These are phyloP conservation scores for Catenaria anguillulae DNA, from an alignment of 371 early-diverging fungal genomes.

Conservation along the genomic window DNA sequence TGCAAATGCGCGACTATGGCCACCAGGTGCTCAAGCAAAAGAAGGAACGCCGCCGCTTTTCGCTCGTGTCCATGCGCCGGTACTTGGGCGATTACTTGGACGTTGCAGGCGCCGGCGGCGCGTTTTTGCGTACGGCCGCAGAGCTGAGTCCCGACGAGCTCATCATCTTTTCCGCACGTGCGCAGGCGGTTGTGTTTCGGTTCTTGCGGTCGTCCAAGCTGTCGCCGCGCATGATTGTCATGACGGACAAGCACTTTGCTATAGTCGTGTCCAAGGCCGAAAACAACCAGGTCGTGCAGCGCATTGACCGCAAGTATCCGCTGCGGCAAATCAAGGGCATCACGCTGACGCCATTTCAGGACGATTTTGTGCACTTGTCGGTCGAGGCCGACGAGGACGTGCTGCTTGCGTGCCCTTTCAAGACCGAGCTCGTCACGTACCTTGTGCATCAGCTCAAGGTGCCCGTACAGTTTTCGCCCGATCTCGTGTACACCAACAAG, in stretches of 20 bases:
- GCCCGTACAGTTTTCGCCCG: conserved; percentile 34
- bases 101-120: conserved; percentile 37
- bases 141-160: conserved; percentile 52
- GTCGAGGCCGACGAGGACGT: conserved; percentile 21
- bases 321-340: conserved; percentile 15
- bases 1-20: conserved; percentile 49
- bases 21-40: conserved; percentile 33
- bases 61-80: conserved; percentile 64
- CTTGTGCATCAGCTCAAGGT: conserved; percentile 35
- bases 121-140: conserved; percentile 45
- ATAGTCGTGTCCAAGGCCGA: neutral
- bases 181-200: conserved; percentile 37
- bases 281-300: conserved; percentile 10
- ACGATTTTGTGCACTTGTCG: conserved; percentile 73
- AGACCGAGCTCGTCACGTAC: conserved; percentile 69
- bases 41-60: conserved; percentile 67
- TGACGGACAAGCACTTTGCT: conserved; percentile 14
- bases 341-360: conserved; percentile 48
- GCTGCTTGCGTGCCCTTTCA: conserved; percentile 41
- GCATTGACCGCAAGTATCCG: conserved; percentile 14
- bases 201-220: conserved; percentile 63
- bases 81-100: conserved; percentile 86
- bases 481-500: conserved; percentile 49
- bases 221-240: conserved; percentile 52
- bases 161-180: conserved; percentile 26